A percentile compares a stretch with the other conserved stretches of the same genome.
Evolutionary conservation across 163 green algal genomes (phyloP).

Genomic region (Chloroidium sp.): DNA sequence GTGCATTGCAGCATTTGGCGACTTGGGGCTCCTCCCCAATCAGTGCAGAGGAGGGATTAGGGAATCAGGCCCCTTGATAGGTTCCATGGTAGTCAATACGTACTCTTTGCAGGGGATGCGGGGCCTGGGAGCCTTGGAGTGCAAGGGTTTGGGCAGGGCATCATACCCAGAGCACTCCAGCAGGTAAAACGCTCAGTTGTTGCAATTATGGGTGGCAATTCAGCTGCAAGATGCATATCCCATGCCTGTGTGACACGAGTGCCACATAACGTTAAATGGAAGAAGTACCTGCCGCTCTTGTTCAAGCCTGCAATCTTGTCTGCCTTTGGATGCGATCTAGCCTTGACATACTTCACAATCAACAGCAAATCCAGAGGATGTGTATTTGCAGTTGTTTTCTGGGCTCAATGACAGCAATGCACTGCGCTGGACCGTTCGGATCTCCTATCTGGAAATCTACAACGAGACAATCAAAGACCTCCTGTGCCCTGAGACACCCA

Average conservation of each 20-base stretch:
- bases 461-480: constrained; percentile 54
- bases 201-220: too few species aligned
- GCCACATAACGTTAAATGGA: too few species aligned
- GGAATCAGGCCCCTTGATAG: too few species aligned
- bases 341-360: neutral
- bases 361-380: too few species aligned
- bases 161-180: constrained; percentile 25
- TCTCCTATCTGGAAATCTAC: constrained; percentile 60
- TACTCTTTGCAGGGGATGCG: too few species aligned
- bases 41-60: neutral
- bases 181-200: constrained; percentile 8
- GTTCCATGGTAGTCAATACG: too few species aligned
- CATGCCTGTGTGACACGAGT: too few species aligned
- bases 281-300: neutral
- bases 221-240: too few species aligned
- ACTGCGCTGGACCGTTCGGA: constrained; percentile 21
- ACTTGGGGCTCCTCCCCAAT: neutral
- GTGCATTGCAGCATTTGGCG: too few species aligned
- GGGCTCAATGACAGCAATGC: constrained; percentile 7
- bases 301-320: neutral
- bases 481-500: constrained; percentile 20
- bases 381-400: constrained; percentile 19
- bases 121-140: neutral
- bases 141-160: constrained; percentile 5
- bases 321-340: neutral